Base-by-base conservation (phyloP, 169 alveolate genomes). In the Eimeria praecox region DNA sequence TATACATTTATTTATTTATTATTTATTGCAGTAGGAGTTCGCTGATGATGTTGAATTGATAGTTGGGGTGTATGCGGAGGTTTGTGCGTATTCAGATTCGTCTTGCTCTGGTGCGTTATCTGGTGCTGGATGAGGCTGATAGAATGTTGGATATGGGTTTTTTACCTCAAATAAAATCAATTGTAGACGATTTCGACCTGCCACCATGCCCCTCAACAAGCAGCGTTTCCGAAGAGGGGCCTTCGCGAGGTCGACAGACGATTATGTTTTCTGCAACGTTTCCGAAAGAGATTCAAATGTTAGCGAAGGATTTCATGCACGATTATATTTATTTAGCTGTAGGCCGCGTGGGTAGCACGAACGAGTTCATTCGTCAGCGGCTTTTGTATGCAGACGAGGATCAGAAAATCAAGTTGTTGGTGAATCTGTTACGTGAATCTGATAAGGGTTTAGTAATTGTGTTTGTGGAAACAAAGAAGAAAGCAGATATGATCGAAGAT, bases 121-220 rank as follows among this genome's bases (percentile, higher is more conserved):
- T 99, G 52, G 98, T 99, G 22, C 96, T 99, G 64, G 99, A 99
- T 96, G 99, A 99, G 96, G 99, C 99, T 24, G 99, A 99, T 96
- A 90, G 99, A 30, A 99, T 99, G 99, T 97, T 99, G 95, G 99
- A 99, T 94, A 97, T 99, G 99, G 99, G 99, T 35, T 98, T 99
- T 97, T 99, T 99, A 96, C 96, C 97, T 8, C 97, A 96, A 69
- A 90, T 96, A 78, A 69, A 80, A 33, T 71, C 38, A 42, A 94
- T 96, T 20, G 96, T 95, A 18, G 93, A 82, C 38, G 78, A 83
- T 62, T 56, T 62, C 52, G 95, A 91, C 66, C 52, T 95, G 85
- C 95, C 95, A 3, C 95, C 96, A 4, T 90, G 88, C n/a, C 95
- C 95, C 5, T 85, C 92, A 1, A 77, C 89, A n/a, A 64, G 54